Evolutionary conservation across 306 rosid genomes (phyloP).

Genomic region (Astragalus glycyphyllos): DNA sequence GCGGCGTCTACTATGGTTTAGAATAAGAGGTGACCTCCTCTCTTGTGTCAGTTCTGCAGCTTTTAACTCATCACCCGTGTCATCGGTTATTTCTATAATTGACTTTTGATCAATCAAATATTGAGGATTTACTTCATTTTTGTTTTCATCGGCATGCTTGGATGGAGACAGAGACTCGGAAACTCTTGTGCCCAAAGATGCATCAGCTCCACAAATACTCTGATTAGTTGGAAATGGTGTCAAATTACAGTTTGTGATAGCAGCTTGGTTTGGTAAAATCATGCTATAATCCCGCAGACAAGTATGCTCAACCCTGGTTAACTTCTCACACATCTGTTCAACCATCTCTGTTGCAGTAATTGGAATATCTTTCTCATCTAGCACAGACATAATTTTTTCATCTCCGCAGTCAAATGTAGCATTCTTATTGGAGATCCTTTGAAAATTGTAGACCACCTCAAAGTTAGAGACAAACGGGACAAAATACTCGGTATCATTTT

Average conservation of each 20-base stretch:
- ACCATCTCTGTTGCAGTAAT: constrained; percentile 28
- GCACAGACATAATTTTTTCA: constrained; percentile 38
- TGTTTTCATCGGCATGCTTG: constrained; percentile 37
- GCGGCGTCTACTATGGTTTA: constrained; percentile 43
- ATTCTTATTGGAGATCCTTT: constrained; percentile 41
- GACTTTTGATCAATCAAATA: constrained; percentile 40
- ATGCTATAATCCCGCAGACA: constrained; percentile 64
- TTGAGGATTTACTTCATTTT: constrained; percentile 46
- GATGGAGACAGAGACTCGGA: constrained; percentile 45
- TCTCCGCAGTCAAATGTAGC: constrained; percentile 35
- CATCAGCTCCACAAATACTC: constrained; percentile 33
- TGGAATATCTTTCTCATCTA: constrained; percentile 47
- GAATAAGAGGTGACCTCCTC: constrained; percentile 47
- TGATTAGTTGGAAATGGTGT: constrained; percentile 48
- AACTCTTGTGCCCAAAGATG: constrained; percentile 48
- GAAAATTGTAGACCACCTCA: constrained; percentile 50
- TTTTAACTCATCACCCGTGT: constrained; percentile 46
- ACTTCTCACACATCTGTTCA: constrained; percentile 37
- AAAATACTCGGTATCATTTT: constrained; percentile 45
- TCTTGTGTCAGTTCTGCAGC: constrained; percentile 44
- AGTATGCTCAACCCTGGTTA: constrained; percentile 39
- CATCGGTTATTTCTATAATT: constrained; percentile 38
- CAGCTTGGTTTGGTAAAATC: constrained; percentile 50
- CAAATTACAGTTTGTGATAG: constrained; percentile 42
- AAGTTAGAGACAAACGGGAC: constrained; percentile 44